Evolutionary conservation across 2,329 filamentous ascomycete genomes (phyloP).

Genomic region (Decorospora gaudefroyi): DNA sequence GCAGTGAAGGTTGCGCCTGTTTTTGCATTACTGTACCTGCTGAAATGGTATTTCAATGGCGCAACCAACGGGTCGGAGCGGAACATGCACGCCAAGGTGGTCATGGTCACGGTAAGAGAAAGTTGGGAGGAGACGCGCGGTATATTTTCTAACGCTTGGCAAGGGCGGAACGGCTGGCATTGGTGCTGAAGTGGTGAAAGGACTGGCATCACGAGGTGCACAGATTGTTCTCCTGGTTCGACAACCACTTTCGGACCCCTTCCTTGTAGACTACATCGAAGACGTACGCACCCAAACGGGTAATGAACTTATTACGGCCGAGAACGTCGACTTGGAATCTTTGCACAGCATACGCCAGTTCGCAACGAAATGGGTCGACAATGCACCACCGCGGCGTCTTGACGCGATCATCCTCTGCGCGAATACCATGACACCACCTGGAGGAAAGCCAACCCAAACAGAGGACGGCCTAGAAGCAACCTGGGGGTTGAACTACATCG

Average conservation of each 20-base stretch:
- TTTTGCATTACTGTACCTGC: constrained; percentile 57
- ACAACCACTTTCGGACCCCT: constrained; percentile 78
- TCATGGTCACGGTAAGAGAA: constrained; percentile 77
- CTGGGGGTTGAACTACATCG: constrained; percentile 94
- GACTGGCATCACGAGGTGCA: constrained; percentile 79
- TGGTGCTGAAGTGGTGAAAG: constrained; percentile 73
- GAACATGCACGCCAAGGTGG: constrained; percentile 88
- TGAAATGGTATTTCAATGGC: constrained; percentile 81
- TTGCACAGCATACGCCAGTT: constrained; percentile 91
- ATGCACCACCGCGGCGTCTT: constrained; percentile 81
- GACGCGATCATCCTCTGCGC: constrained; percentile 92
- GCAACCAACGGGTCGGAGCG: constrained; percentile 74
- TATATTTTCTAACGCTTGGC: constrained; percentile 18
- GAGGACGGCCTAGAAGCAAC: constrained; percentile 82
- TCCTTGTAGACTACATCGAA: constrained; percentile 89
- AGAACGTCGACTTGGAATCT: constrained; percentile 87
- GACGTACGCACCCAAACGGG: constrained; percentile 76
- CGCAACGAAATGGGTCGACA: constrained; percentile 98
- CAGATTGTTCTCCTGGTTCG: constrained; percentile 90
- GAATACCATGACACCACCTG: constrained; percentile 73
- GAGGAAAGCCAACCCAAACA: constrained; percentile 64
- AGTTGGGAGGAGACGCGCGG: background rate
- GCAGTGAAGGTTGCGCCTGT: constrained; percentile 59
- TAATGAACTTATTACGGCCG: constrained; percentile 91
- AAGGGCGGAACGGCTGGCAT: constrained; percentile 90